phyloP scores from a whole-genome alignment of 2,329 filamentous ascomycete species.

The Fusarium sp. region DNA sequence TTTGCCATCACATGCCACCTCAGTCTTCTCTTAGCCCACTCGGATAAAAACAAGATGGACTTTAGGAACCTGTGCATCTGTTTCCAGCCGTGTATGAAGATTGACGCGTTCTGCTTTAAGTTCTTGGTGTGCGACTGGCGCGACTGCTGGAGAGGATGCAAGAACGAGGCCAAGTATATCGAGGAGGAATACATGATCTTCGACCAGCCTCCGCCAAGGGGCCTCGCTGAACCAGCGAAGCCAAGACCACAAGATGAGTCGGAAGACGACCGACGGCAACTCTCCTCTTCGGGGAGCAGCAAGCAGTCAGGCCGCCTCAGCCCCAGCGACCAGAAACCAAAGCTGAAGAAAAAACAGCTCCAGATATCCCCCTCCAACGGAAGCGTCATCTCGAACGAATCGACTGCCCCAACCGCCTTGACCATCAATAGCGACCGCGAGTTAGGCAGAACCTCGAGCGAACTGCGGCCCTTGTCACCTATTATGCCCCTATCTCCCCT shows the following conservation, averaged over 20 bases:
- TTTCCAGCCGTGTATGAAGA: constrained; percentile 96
- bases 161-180: constrained; percentile 83
- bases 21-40: constrained; percentile 87
- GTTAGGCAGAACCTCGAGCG: constrained; percentile 45
- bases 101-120: constrained; percentile 94
- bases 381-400: constrained; percentile 54
- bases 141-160: constrained; percentile 96
- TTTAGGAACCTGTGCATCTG: constrained; percentile 96
- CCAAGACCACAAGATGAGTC: constrained; percentile 40
- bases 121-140: constrained; percentile 96
- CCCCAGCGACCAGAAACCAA: constrained; percentile 34
- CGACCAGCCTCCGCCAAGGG: constrained; percentile 64
- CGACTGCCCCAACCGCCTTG: constrained; percentile 57
- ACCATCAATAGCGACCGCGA: constrained; percentile 55
- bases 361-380: constrained; percentile 54
- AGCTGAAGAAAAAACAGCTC: constrained; percentile 56
- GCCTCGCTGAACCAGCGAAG: constrained; percentile 52
- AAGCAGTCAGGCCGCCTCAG: constrained; percentile 54
- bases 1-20: constrained; percentile 98
- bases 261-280: constrained; percentile 39
- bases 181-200: constrained; percentile 73
- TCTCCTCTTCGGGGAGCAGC: constrained; percentile 73
- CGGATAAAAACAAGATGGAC: constrained; percentile 98
- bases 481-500: constrained; percentile 73
- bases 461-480: constrained; percentile 68